Percentiles rank a stretch among this genome's conserved stretches.
phyloP scores from a whole-genome alignment of 345 rosid species.

The Murraya koenigii region DNA sequence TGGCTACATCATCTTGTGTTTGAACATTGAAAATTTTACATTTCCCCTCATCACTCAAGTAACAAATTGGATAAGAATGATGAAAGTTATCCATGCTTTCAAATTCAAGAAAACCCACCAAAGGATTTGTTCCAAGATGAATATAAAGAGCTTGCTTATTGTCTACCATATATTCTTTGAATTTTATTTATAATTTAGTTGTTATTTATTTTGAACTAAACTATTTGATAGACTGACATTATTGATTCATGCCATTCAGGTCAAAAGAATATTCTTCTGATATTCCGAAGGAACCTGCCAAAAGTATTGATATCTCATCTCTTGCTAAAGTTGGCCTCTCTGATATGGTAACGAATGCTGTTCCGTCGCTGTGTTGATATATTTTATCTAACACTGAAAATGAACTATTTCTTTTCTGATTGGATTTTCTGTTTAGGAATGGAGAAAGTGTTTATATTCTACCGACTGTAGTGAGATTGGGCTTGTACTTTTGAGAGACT shows the following conservation, averaged over 20 bases:
- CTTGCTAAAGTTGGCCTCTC: conserved; percentile 50
- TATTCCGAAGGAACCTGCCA: conserved; percentile 41
- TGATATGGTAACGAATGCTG: conserved; percentile 56
- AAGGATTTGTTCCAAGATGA: background rate
- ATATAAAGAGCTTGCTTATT: background rate
- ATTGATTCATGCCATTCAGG: conserved; percentile 36
- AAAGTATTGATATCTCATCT: conserved; percentile 42
- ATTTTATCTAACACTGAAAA: background rate
- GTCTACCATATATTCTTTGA: background rate
- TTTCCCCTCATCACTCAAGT: background rate
- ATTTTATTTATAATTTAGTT: conserved; percentile 1
- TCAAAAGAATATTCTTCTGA: conserved; percentile 52
- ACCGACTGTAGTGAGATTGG: conserved; percentile 92
- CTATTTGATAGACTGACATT: conserved; percentile 17
- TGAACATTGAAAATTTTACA: background rate
- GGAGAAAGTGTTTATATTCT: conserved; percentile 71
- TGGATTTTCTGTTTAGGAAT: conserved; percentile 48
- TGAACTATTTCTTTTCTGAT: conserved; percentile 15
- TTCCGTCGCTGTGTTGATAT: conserved; percentile 1
- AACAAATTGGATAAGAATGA: background rate
- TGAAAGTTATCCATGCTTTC: background rate
- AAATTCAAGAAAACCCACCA: background rate
- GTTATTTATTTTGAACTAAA: background rate
- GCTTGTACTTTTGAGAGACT: conserved; percentile 58
- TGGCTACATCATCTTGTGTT: background rate